Evolutionary conservation across 495 filamentous ascomycete species (phyloP), one percentile per base, ranked within the genome.

Genomic region (Penicillium angulare): DNA sequence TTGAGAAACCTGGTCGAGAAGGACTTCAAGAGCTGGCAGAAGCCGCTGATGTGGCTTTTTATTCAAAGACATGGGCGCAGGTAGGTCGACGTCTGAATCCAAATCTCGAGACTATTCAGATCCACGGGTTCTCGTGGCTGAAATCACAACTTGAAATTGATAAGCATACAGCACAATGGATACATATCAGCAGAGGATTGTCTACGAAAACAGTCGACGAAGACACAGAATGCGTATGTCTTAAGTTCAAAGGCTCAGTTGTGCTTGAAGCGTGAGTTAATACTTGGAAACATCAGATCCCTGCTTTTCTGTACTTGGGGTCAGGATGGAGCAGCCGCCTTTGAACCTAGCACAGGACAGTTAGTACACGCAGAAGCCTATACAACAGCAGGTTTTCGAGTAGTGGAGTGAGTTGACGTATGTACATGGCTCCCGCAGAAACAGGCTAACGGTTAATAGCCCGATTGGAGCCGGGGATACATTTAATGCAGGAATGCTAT

Each of bases 391-490:
- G 58, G 65, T 35, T 69, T 71, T 23, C 49, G 60, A 50, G 77
- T 85, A 12, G 72, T 86, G 23, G 86, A 89, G 84, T 88, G 79
- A 69, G 84, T 79, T 31, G 7, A 15, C 18, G 0, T 12, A 23
- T 15, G 3, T 9, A 7, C 3, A 32, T 10, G 2, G 47, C 32
- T 20, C 9, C 13, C 22, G 24, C 22, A 3, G 8, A 18, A 36
- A 13, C 15, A 15, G 18, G 26, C 13, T 23, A 26, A 44, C 15
- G 16, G 5, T 26, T 4, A 13, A 35, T 18, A 88, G 85, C 57
- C 77, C 85, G 8, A 77, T 88, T 41, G 85, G 86, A 36, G 86
- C 86, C 49, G 86, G 86, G 56, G 86, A 90, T 60, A 88, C 86
- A 1, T 89, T 90, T 55, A 82, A 87, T 52, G 86, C 86, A 7